A percentile compares a stretch with the other conserved stretches of the same genome.
Evolutionary conservation across 2,329 filamentous ascomycete species (phyloP).

Genomic region (Colletotrichum sp.): DNA sequence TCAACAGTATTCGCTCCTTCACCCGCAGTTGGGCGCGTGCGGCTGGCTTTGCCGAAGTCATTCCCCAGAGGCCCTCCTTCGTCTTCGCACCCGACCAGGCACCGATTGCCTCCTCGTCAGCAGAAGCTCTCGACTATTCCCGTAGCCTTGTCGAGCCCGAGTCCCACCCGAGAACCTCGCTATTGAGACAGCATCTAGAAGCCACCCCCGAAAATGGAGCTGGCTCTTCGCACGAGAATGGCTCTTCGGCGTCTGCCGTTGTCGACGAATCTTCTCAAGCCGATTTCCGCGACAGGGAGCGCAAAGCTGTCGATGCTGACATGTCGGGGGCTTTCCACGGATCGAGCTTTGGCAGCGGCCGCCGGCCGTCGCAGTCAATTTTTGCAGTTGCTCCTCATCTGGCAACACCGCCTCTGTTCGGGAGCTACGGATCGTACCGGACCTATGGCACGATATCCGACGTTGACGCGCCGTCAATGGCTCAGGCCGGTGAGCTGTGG

Average conservation of each 20-base stretch:
- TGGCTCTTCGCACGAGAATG: constrained; percentile 2
- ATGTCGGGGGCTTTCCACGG: constrained; percentile 38
- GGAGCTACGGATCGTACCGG: constrained; percentile 68
- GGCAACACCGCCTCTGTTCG: constrained; percentile 71
- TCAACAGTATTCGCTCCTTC: constrained; percentile 94
- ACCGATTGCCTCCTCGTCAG: constrained; percentile 39
- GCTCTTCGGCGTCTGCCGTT: constrained; percentile 18
- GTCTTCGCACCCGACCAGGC: constrained; percentile 65
- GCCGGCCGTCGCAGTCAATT: constrained; percentile 47
- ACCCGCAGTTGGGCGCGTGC: constrained; percentile 91
- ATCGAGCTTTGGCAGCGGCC: constrained; percentile 29
- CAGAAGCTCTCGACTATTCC: constrained; percentile 43
- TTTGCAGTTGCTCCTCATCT: constrained; percentile 66
- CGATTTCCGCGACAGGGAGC: constrained; percentile 51
- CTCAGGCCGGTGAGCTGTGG: constrained; percentile 56
- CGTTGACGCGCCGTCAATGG: constrained; percentile 51
- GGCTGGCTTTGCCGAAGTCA: constrained; percentile 85
- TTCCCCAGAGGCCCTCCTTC: constrained; percentile 79
- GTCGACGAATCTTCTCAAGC: constrained; percentile 6
- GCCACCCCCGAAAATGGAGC: constrained; percentile 25
- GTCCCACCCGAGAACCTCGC: constrained; percentile 40
- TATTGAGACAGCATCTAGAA: constrained; percentile 59
- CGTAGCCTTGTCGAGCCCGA: constrained; percentile 44
- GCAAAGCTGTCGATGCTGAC: constrained; percentile 51
- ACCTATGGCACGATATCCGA: constrained; percentile 61